Percentiles rank a stretch among this genome's conserved stretches.
phyloP scores from a whole-genome alignment of 306 rosid species.

The Ceratonia siliqua region DNA sequence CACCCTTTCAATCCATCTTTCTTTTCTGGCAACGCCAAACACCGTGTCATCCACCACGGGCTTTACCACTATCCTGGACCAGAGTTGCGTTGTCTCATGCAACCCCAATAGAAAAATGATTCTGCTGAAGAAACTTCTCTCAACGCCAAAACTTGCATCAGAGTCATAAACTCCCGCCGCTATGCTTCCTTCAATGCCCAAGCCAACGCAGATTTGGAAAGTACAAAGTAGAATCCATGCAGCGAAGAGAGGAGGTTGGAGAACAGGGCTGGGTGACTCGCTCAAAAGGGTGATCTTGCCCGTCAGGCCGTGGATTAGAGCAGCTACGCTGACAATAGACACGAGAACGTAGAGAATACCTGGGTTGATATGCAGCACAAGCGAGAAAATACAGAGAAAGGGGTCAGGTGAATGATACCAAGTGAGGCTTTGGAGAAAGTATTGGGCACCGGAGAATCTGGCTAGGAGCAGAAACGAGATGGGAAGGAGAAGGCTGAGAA shows the following conservation, averaged over 20 bases:
- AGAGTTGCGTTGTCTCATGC: constrained; percentile 73
- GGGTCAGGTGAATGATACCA: not conserved
- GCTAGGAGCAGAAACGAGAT: constrained; percentile 76
- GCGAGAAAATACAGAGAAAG: constrained; percentile 28
- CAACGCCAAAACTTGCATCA: constrained; percentile 20
- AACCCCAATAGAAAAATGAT: constrained; percentile 70
- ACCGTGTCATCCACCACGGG: constrained; percentile 91
- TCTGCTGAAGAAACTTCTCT: constrained; percentile 51
- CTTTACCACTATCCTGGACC: constrained; percentile 76
- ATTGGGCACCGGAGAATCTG: constrained; percentile 46
- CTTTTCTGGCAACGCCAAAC: constrained; percentile 49
- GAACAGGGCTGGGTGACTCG: constrained; percentile 10
- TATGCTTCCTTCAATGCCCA: constrained; percentile 62
- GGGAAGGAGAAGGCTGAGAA: constrained; percentile 72
- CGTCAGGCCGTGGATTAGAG: constrained; percentile 54
- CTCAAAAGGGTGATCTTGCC: constrained; percentile 36
- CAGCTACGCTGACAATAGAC: constrained; percentile 42
- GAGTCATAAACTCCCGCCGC: constrained; percentile 38
- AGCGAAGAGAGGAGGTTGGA: constrained; percentile 42
- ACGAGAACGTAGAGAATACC: constrained; percentile 51
- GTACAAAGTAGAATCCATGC: constrained; percentile 71
- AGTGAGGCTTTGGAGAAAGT: constrained; percentile 36
- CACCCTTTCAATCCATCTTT: constrained; percentile 63
- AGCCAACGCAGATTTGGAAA: constrained; percentile 68
- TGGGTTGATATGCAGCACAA: constrained; percentile 43